phyloP scores from a whole-genome alignment of 257 asterid species.

The Plantago ovata region DNA sequence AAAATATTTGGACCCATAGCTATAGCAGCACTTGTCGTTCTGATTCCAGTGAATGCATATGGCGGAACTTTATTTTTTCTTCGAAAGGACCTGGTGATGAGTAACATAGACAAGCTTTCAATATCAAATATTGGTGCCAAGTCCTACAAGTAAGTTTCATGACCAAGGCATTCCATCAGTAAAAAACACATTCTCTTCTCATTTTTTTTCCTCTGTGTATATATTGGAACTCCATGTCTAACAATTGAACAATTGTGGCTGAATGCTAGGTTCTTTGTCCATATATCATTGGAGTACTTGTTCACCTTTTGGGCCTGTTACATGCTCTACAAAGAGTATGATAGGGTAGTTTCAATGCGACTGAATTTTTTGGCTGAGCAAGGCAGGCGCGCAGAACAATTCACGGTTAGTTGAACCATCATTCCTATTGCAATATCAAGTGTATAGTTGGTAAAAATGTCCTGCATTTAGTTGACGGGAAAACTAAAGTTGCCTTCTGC shows the following conservation, averaged over 20 bases:
- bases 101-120: constrained; percentile 91
- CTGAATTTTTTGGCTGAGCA: constrained; percentile 75
- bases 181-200: neutral
- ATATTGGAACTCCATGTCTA: constrained; percentile 1
- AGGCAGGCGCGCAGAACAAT: constrained; percentile 76
- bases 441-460: neutral
- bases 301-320: constrained; percentile 89
- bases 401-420: constrained; percentile 60
- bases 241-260: constrained; percentile 7
- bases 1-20: constrained; percentile 88
- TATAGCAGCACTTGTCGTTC: constrained; percentile 61
- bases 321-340: constrained; percentile 89
- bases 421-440: constrained; percentile 12
- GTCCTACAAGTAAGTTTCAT: constrained; percentile 26
- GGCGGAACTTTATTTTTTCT: constrained; percentile 71
- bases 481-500: neutral
- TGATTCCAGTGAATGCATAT: constrained; percentile 83
- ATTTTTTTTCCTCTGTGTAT: constrained; percentile 4
- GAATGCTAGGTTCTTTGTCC: constrained; percentile 79
- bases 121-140: constrained; percentile 74
- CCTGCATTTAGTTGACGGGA: constrained; percentile 1
- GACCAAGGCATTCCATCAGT: neutral
- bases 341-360: constrained; percentile 76
- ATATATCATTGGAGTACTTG: constrained; percentile 75
- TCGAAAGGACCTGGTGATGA: constrained; percentile 75